Percentiles rank a stretch among this genome's conserved stretches.
Evolutionary conservation across 441 rosid species (phyloP).

Genomic region (Metrosideros polymorpha): DNA sequence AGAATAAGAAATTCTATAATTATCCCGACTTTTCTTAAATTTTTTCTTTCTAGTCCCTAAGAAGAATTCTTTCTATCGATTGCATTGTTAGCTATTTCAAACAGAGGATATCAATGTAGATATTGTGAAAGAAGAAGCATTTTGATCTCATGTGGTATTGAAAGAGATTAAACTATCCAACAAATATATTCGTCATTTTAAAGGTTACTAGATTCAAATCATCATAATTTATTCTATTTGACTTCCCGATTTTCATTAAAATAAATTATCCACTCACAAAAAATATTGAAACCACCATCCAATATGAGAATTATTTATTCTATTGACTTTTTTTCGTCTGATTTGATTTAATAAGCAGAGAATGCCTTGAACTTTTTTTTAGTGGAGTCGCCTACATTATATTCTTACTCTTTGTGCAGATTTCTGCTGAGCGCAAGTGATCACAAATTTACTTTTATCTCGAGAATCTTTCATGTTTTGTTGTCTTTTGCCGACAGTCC

Average conservation of each 20-base stretch:
- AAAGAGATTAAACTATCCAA: background rate
- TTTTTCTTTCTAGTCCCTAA: too few relatives aligned
- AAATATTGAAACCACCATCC: too few relatives aligned
- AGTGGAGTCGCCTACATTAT: too few relatives aligned
- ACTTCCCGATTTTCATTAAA: too few relatives aligned
- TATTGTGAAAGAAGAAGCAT: fast-evolving
- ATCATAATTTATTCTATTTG: too few relatives aligned
- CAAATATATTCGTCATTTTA: too few relatives aligned
- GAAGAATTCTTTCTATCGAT: background rate
- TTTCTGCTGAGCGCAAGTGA: fast-evolving
- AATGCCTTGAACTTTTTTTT: too few relatives aligned
- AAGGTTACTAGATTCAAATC: too few relatives aligned
- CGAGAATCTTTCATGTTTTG: background rate
- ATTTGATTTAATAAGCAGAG: too few relatives aligned
- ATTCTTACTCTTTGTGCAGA: background rate
- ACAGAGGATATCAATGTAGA: fast-evolving
- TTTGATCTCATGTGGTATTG: background rate
- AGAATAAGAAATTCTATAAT: background rate
- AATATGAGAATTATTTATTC: too few relatives aligned
- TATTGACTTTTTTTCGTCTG: too few relatives aligned
- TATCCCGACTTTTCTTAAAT: background rate
- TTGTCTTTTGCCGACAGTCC: background rate
- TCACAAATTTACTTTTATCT: background rate
- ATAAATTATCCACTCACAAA: too few relatives aligned
- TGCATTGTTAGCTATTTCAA: background rate